Evolutionary conservation across 2,329 filamentous ascomycete species (phyloP).

Genomic region (Ceratocystiopsis minuta): DNA sequence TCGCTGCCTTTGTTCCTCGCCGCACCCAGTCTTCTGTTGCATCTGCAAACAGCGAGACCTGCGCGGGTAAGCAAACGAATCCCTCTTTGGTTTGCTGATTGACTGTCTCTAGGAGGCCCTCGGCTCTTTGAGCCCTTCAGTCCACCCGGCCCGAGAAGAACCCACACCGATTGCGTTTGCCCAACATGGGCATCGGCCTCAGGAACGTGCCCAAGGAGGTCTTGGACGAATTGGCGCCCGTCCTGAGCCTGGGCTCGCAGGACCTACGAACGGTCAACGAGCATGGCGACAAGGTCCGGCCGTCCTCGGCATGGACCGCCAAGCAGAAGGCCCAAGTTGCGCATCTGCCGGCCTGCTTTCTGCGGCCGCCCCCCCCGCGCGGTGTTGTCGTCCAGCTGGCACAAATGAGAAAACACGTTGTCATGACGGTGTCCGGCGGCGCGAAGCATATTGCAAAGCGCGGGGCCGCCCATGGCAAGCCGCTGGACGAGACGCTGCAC

Average conservation of each 20-base stretch:
- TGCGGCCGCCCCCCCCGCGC: conserved; percentile 9
- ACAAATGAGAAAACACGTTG: conserved; percentile 9
- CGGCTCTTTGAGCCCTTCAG: too few relatives aligned
- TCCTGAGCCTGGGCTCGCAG: conserved; percentile 1
- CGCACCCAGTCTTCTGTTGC: too few relatives aligned
- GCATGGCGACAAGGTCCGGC: not conserved
- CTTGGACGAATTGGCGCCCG: conserved; percentile 2
- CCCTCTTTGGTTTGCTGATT: too few relatives aligned
- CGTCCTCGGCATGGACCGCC: conserved; percentile 3
- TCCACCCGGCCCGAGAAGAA: too few relatives aligned
- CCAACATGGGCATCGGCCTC: not conserved
- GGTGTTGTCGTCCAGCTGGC: conserved; percentile 17
- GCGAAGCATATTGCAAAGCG: conserved; percentile 2
- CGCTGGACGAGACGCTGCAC: not conserved
- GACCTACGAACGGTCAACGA: not conserved
- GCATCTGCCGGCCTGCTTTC: conserved; percentile 3
- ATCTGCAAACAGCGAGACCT: too few relatives aligned
- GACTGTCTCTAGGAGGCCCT: too few relatives aligned
- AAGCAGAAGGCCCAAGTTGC: conserved; percentile 4
- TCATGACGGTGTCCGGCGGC: conserved; percentile 3
- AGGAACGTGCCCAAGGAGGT: not conserved
- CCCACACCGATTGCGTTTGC: too few relatives aligned
- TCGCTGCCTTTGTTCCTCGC: too few relatives aligned
- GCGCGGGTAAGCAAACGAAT: too few relatives aligned
- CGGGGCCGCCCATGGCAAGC: conserved; percentile 4